Evolutionary conservation across 306 rosid species (phyloP), one percentile per base, ranked within the genome.

Genomic region (Abrus pulchellus): DNA sequence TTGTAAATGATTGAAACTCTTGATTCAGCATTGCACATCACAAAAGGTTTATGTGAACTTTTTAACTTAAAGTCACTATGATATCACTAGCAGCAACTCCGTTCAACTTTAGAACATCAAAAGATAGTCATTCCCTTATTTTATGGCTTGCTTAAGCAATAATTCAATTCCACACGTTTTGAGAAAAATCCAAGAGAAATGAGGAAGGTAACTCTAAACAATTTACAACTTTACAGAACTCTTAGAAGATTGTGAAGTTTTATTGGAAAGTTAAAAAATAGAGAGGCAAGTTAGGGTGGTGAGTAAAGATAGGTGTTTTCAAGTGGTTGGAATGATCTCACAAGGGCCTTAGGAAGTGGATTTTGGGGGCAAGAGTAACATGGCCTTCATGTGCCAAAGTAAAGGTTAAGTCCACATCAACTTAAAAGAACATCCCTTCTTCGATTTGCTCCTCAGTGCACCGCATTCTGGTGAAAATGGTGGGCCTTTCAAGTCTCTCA

Each of bases 361-460:
- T 45, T 57, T 85, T 86, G 84, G 89, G 78, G 92, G 85, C 91
- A 92, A 90, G 94, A 88, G 98, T 90, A 91, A 94, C 98, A 90
- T 94, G 98, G 97, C 85, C 88, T 84, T 90, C 98, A 90, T 91
- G 97, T 92, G 98, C 92, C 77, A 78, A 85, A 74, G 78, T 81
- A 72, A 84, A 82, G 80, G 91, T 60, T 33, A 76, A 80, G 94
- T 92, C 97, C 33, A 89, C 70, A 85, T 92, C 97, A 86, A 76
- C 77, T 85, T 74, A 47, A 80, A 87, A 77, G 82, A 76, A 83
- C 86, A 86, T 77, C 83, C 84, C 72, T 74, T 63, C 12, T n/a
- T 85, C 85, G 52, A 75, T 87, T 80, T 83, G 64, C 85, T 86
- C 86, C 62, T 68, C 67, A 1, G 57, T 73, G 47, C 87, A 83